Percentiles rank a stretch among this genome's conserved stretches.
These are phyloP conservation scores for Sinapis alba DNA, from an alignment of 441 rosid species.

Conservation along the genomic window DNA sequence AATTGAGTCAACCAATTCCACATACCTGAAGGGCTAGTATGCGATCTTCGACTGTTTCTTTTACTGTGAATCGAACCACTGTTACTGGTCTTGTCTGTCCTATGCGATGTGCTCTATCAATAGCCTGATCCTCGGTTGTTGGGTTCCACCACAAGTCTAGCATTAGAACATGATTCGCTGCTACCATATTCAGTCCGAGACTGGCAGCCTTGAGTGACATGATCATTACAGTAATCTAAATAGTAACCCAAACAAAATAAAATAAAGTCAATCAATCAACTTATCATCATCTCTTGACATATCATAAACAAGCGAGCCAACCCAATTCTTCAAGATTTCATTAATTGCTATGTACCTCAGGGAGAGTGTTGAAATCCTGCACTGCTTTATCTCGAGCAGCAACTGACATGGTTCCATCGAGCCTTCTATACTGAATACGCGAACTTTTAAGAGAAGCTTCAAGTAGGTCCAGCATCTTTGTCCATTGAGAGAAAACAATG, in stretches of 20 bases:
- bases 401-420: slow-evolving; percentile 95
- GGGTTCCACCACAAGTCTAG: slow-evolving; percentile 99
- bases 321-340: background rate
- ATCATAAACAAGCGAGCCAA: background rate
- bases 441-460: slow-evolving; percentile 74
- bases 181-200: slow-evolving; percentile 95
- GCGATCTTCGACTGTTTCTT: slow-evolving; percentile 91
- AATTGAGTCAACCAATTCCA: background rate
- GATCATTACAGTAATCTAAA: slow-evolving; percentile 84
- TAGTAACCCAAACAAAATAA: background rate
- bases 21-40: slow-evolving; percentile 81
- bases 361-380: slow-evolving; percentile 81
- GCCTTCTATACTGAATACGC: slow-evolving; percentile 78
- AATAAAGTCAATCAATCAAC: background rate
- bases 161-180: slow-evolving; percentile 84
- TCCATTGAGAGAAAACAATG: slow-evolving; percentile 94
- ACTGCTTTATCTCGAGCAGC: slow-evolving; percentile 88
- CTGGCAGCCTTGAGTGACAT: slow-evolving; percentile 98
- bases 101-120: slow-evolving; percentile 95
- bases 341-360: slow-evolving; percentile 61
- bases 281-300: background rate
- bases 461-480: slow-evolving; percentile 84
- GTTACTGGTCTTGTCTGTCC: slow-evolving; percentile 92
- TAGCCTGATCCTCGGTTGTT: slow-evolving; percentile 95
- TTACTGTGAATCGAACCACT: slow-evolving; percentile 83